Conservation (phyloP, 1,284 basidiomycete genomes). For the Trametes hirsuta region DNA sequence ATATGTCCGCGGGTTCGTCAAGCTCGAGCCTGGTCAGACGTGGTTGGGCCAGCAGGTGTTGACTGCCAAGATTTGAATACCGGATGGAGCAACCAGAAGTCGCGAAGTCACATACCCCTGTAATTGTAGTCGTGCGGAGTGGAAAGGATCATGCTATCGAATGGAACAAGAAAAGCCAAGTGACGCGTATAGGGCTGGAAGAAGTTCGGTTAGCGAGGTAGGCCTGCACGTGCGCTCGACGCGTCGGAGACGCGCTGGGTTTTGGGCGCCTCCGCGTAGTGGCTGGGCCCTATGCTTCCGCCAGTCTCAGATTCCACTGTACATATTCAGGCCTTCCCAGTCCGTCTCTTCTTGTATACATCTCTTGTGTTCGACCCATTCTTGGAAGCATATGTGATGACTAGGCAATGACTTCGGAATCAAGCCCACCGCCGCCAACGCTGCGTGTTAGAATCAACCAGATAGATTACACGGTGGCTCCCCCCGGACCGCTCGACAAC, state of each 20-base stretch:
- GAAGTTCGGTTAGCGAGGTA: background rate
- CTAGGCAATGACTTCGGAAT: background rate
- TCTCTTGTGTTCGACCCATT: background rate
- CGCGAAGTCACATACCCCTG: background rate
- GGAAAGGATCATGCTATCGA: background rate
- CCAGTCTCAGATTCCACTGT: slow-evolving; percentile 11
- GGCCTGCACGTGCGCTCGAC: slow-evolving; percentile 16
- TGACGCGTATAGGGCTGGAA: background rate
- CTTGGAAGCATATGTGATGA: slow-evolving; percentile 7
- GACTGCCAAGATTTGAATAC: slow-evolving; percentile 33
- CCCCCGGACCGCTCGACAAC: slow-evolving; percentile 66
- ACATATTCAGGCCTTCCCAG: slow-evolving; percentile 7
- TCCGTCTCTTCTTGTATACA: slow-evolving; percentile 6
- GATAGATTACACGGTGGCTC: slow-evolving; percentile 64
- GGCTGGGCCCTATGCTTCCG: background rate
- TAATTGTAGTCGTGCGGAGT: slow-evolving; percentile 4
- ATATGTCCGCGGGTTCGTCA: slow-evolving; percentile 68
- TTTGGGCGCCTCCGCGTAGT: background rate
- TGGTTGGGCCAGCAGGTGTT: slow-evolving; percentile 80
- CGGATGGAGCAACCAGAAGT: background rate
- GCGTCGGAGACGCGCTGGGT: slow-evolving; percentile 2
- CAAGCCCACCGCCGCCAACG: slow-evolving; percentile 31
- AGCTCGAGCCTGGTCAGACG: slow-evolving; percentile 60
- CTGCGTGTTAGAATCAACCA: slow-evolving; percentile 65
- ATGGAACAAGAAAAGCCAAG: background rate